These are phyloP conservation scores for Annona cherimola DNA, from an alignment of 164 flowering plant species.

Conservation along the genomic window DNA sequence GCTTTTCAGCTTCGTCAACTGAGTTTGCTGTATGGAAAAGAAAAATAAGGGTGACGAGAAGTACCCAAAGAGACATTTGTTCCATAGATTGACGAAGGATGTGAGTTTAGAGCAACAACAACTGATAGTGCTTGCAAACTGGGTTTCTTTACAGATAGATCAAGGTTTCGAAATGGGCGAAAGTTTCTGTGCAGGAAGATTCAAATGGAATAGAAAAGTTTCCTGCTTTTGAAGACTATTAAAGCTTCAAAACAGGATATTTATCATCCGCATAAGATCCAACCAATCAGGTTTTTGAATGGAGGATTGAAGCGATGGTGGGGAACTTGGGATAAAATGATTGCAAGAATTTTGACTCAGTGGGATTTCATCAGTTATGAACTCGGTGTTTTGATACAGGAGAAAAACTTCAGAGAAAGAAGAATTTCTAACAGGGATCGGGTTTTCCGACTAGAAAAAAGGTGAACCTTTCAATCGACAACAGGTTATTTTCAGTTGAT, in stretches of 20 bases:
- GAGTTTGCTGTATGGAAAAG: slow-evolving; percentile 20
- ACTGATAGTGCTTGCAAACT: neutral
- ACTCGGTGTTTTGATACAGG: neutral
- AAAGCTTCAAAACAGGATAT: neutral
- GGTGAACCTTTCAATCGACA: neutral
- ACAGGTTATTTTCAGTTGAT: neutral
- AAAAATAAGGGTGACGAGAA: slow-evolving; percentile 25
- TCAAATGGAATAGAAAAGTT: neutral
- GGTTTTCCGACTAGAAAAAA: neutral
- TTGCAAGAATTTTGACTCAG: neutral
- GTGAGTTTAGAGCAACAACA: neutral
- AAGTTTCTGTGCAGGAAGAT: neutral
- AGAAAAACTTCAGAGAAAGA: neutral
- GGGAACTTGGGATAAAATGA: too few relatives aligned
- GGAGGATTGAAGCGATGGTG: too few relatives aligned
- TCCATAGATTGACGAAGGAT: slow-evolving; percentile 16
- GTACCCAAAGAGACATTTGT: slow-evolving; percentile 23
- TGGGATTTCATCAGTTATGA: neutral
- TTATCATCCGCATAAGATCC: neutral
- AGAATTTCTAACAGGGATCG: neutral
- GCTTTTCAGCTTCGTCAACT: slow-evolving; percentile 19
- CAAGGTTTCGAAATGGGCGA: neutral
- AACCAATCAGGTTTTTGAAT: neutral
- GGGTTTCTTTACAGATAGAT: neutral
- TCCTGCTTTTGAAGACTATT: neutral